Evolutionary conservation across 768 basidiomycete species (phyloP), one percentile per base, ranked within the genome.

Genomic region (Exidia glandulosa): DNA sequence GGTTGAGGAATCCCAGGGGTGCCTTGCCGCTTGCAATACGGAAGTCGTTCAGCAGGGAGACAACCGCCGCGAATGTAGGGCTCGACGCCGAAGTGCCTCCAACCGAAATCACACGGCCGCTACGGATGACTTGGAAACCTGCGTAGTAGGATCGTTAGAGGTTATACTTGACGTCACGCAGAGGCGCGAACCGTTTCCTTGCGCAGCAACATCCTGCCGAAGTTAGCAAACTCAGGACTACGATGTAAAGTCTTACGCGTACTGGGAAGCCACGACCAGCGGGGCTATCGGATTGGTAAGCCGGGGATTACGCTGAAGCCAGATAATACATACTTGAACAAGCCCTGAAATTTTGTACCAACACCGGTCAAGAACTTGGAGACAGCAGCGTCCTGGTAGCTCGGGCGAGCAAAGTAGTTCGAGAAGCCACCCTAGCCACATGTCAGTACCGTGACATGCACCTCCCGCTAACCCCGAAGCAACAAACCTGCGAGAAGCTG

Each of bases 41-140:
- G 63, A 69, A 71, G 64, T 74, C 75, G 59, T 75, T 76, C 32
- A 76, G 63, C n/a, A 76, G 70, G 13, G 73, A 61, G 60, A 76
- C 64, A 45, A 74, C 66, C 3, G 64, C 70, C 12, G 74, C 70
- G 36, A 70, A 66, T 13, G 30, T 58, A 71, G 74, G 74, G 3
- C 71, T 65, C 32, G 70, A 64, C 55, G 72, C 72, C 32, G 71
- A 73, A 16, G 74, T 75, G 2, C 83, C 83, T 32, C 71, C 79
- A 32, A 82, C 79, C 23, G 74, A 76, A 5, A 29, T 41, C 2
- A 72, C 66, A 0, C 60, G 36, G 0, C 82, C 83, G 47, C 77
- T 75, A 37, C 83, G 67, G 61, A 87, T 75, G 34, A 87, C 77
- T 64, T 82, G 82, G 77, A 83, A 87, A 16, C 47, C 31, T 54